These are phyloP conservation scores for Stellera chamaejasme DNA, from an alignment of 345 rosid genomes.

Conservation along the genomic window DNA sequence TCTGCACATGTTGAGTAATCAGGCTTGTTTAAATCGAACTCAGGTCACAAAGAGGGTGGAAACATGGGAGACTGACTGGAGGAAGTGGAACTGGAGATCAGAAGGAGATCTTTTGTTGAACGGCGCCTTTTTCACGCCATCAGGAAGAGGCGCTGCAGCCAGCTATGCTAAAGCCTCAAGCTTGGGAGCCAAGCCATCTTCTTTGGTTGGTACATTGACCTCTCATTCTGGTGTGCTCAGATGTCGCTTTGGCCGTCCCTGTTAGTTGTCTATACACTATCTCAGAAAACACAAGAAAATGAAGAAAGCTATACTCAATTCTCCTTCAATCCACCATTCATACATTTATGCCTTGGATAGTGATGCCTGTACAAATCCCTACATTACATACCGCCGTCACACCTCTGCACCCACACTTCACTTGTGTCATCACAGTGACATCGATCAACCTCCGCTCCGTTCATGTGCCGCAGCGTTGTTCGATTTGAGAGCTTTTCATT, in stretches of 20 bases:
- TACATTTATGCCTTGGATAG: background rate
- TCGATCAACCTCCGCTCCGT: constrained; percentile 34
- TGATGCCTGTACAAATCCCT: too few species aligned
- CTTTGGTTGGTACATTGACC: constrained; percentile 41
- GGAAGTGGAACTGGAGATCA: constrained; percentile 63
- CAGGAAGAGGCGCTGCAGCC: constrained; percentile 40
- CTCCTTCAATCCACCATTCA: constrained; percentile 3
- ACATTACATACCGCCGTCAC: too few species aligned
- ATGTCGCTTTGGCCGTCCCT: constrained; percentile 44
- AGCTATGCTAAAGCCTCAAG: constrained; percentile 66
- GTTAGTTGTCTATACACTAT: constrained; percentile 23
- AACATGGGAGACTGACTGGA: constrained; percentile 28
- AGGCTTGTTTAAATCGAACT: background rate
- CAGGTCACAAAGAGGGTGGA: constrained; percentile 58
- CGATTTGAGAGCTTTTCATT: constrained; percentile 7
- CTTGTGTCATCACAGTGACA: constrained; percentile 29
- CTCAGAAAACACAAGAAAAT: background rate
- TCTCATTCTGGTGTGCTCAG: constrained; percentile 41
- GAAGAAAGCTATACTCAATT: constrained; percentile 2
- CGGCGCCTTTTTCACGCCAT: constrained; percentile 53
- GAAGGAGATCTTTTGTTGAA: constrained; percentile 47
- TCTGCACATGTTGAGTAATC: background rate
- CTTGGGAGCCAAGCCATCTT: constrained; percentile 53
- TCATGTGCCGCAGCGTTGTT: constrained; percentile 32
- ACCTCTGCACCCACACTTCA: constrained; percentile 6